Evolutionary conservation across 2,329 filamentous ascomycete genomes (phyloP).

Genomic region (Corynespora cassiicola): DNA sequence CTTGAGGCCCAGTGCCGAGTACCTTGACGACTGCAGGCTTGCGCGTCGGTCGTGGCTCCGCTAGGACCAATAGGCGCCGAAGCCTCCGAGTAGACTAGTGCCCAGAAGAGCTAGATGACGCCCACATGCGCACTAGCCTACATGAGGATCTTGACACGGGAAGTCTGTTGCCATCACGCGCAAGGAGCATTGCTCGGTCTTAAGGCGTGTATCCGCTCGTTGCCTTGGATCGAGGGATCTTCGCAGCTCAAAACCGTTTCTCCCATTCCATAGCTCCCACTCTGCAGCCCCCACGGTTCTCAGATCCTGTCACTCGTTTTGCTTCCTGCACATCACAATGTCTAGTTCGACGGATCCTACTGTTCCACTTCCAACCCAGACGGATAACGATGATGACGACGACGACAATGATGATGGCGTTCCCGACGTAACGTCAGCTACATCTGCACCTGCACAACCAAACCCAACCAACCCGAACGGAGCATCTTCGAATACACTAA

Average conservation of each 20-base stretch:
- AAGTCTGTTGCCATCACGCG: no score
- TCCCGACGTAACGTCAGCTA: background rate
- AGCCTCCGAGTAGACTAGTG: background rate
- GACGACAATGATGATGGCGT: constrained; percentile 13
- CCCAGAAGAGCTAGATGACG: constrained; percentile 1
- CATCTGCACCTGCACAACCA: constrained; percentile 2
- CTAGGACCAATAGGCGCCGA: constrained; percentile 3
- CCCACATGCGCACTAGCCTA: background rate
- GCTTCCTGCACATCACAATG: constrained; percentile 3
- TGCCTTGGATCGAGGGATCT: no score
- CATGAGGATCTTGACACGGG: constrained; percentile 1
- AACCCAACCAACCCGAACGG: no score
- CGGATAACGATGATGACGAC: constrained; percentile 18
- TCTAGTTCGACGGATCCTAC: constrained; percentile 17
- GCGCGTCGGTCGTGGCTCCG: constrained; percentile 6
- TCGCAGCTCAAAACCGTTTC: no score
- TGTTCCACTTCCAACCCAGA: constrained; percentile 12
- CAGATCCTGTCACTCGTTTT: no score
- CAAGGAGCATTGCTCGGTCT: no score
- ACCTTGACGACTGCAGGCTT: background rate
- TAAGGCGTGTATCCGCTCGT: no score
- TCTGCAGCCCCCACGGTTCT: no score
- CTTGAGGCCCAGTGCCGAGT: constrained; percentile 8
- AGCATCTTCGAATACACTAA: no score
- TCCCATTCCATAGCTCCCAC: no score